These are phyloP conservation scores for Trichaptum fuscoviolaceum DNA, from an alignment of 768 basidiomycete genomes.

Conservation along the genomic window DNA sequence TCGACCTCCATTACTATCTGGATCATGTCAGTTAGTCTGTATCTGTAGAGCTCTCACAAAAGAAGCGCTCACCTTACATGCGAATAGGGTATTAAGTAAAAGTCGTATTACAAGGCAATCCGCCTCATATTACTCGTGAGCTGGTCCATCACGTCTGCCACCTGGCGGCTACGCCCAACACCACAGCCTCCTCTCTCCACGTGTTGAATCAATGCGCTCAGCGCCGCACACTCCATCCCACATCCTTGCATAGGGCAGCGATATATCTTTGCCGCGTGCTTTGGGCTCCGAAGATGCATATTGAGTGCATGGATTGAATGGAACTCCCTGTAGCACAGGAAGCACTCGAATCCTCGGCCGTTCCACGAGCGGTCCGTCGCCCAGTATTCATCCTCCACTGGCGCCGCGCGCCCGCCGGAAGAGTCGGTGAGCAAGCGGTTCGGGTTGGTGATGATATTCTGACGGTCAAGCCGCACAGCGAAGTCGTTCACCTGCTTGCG, in stretches of 20 bases:
- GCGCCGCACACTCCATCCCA: conserved; percentile 32
- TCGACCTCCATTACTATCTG: too few species aligned
- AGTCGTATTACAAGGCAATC: too few species aligned
- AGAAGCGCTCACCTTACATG: too few species aligned
- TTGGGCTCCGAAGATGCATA: conserved; percentile 46
- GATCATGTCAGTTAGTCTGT: too few species aligned
- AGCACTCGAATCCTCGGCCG: conserved; percentile 50
- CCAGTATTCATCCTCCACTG: conserved; percentile 4
- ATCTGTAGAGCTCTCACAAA: too few species aligned
- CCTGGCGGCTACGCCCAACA: neutral
- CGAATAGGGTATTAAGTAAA: too few species aligned
- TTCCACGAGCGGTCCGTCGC: conserved; percentile 40
- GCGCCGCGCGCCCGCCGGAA: neutral
- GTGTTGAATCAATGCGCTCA: conserved; percentile 59
- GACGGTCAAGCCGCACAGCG: conserved; percentile 38
- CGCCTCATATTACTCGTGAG: too few species aligned
- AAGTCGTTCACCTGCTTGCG: conserved; percentile 34
- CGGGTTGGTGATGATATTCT: conserved; percentile 51
- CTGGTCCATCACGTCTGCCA: neutral
- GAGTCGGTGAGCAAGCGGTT: conserved; percentile 29
- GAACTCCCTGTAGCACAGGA: conserved; percentile 48
- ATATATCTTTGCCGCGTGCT: conserved; percentile 35
- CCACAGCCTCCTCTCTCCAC: conserved; percentile 46
- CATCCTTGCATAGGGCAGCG: conserved; percentile 47
- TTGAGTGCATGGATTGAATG: conserved; percentile 42